These are phyloP conservation scores for Diaporthe aspalathi DNA, from an alignment of 2,329 filamentous ascomycete species.

Conservation along the genomic window DNA sequence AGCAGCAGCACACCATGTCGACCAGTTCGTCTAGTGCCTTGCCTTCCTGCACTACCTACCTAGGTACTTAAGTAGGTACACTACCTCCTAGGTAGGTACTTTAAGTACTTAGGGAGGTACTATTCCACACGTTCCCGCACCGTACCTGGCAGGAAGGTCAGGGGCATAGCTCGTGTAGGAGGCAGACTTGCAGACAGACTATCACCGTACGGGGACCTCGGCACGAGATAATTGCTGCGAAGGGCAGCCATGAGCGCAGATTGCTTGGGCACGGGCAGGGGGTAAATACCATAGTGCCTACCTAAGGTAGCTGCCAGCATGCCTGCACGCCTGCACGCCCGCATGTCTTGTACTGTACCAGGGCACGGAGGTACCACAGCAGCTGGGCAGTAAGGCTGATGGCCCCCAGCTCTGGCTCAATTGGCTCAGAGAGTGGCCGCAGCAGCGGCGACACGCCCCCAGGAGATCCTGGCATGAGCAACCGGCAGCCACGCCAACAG, in stretches of 20 bases:
- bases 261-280: conserved; percentile 9
- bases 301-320: neutral
- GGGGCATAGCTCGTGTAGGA: neutral
- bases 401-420: neutral
- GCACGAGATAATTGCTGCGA: conserved; percentile 3
- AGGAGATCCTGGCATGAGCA: too few species aligned
- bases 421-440: conserved; percentile 15
- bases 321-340: too few species aligned
- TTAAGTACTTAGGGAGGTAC: too few species aligned
- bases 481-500: too few species aligned
- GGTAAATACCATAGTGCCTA: too few species aligned
- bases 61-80: too few species aligned
- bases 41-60: neutral
- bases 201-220: conserved; percentile 4
- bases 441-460: conserved; percentile 6
- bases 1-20: conserved; percentile 23
- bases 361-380: neutral
- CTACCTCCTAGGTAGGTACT: too few species aligned
- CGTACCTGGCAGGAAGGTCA: conserved; percentile 12
- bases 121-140: neutral
- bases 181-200: neutral
- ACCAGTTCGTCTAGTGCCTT: conserved; percentile 4
- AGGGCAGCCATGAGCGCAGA: neutral
- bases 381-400: conserved; percentile 15
- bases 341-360: too few species aligned